These are phyloP conservation scores for Penicillium sp. DNA, from an alignment of 2,329 filamentous ascomycete genomes.

Conservation along the genomic window DNA sequence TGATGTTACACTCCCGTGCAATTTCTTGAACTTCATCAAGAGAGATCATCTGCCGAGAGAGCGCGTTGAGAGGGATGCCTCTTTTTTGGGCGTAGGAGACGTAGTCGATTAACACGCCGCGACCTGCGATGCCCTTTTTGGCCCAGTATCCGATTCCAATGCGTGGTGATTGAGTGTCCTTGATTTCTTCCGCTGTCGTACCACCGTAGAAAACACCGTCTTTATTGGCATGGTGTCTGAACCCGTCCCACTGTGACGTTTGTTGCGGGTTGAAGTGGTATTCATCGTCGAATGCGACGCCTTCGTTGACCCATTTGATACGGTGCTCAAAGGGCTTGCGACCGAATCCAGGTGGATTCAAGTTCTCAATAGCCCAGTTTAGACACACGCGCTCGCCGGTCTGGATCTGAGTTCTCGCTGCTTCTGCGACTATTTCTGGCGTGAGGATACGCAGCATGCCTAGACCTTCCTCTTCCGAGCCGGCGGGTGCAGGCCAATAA, in stretches of 20 bases:
- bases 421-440: slow-evolving; percentile 54
- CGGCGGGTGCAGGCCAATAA: slow-evolving; percentile 53
- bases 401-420: slow-evolving; percentile 57
- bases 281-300: slow-evolving; percentile 53
- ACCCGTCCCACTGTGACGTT: slow-evolving; percentile 59
- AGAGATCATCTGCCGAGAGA: slow-evolving; percentile 39
- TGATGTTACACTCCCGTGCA: slow-evolving; percentile 40
- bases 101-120: slow-evolving; percentile 48
- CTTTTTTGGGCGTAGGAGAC: slow-evolving; percentile 40
- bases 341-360: slow-evolving; percentile 57
- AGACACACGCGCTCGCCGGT: slow-evolving; percentile 58
- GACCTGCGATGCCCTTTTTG: slow-evolving; percentile 44
- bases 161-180: slow-evolving; percentile 35
- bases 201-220: slow-evolving; percentile 44
- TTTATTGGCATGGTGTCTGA: slow-evolving; percentile 49
- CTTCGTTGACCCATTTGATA: slow-evolving; percentile 54
- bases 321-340: slow-evolving; percentile 57
- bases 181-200: slow-evolving; percentile 42
- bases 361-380: slow-evolving; percentile 61
- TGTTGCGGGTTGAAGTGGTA: slow-evolving; percentile 59
- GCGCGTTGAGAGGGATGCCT: slow-evolving; percentile 37
- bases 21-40: slow-evolving; percentile 43
- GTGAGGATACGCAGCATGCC: slow-evolving; percentile 59
- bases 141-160: slow-evolving; percentile 47
- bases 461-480: slow-evolving; percentile 57